Evolutionary conservation across 2,329 filamentous ascomycete genomes (phyloP), one percentile per base, ranked within the genome.

Genomic region (Phialophora chinensis): DNA sequence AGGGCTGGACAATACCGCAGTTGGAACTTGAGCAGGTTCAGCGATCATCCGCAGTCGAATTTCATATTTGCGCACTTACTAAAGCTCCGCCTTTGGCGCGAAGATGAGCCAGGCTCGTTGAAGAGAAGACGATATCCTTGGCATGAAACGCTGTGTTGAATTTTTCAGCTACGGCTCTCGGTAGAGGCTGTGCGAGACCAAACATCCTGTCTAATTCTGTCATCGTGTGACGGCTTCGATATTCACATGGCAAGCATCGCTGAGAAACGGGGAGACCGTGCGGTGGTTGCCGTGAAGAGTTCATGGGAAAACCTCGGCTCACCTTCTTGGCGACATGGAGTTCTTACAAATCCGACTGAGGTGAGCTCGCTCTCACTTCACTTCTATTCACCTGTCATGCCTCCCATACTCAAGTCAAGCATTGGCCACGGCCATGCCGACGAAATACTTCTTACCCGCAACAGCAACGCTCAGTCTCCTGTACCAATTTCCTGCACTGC

Each of bases 1-100:
- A 83, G 77, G 0, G 81, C 79, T 3, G 81, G 81, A 64, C 81
- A 83, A 66, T 82, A 83, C 66, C 81, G 79, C 10, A 83, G 74
- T 77, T 83, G 81, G 63, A 80, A 82, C 81, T 83, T 60, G 44
- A 14, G 17, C 50, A 38, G 31, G 35, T 31, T 54, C 44, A 59
- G 60, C 47, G 60, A 12, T 10, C 17, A 23, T 49, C 14, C 25
- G 25, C 35, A 54, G n/a, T 20, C 20, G 23, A 31, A 3, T 29
- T 52, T 12, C 12, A n/a, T 38, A 17, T 29, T 38, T 10, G 17
- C 42, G 31, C 25, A 68, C 65, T 68, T 62, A 73, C 70, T 11
- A 69, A 50, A n/a, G 71, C 52, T 25, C 63, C 67, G 27, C 60
- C 31, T 44, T 52, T 56, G 12, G 63, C 60, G 12, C 60, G 57